Base-by-base conservation (phyloP, 176 grass and related monocot genomes). In the Pontederia crassipes region DNA sequence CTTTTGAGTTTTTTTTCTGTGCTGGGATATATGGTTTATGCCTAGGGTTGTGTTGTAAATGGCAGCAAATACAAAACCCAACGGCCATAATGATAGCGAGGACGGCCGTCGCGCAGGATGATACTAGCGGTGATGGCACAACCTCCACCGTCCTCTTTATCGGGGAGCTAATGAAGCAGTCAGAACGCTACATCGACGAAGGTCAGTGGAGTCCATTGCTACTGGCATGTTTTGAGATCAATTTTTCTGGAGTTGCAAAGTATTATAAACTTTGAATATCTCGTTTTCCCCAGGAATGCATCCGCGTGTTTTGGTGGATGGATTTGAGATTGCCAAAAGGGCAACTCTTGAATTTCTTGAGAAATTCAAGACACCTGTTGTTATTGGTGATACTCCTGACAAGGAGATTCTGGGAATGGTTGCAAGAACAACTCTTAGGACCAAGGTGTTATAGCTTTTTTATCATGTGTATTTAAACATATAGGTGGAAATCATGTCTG, bases 31-130 rank as follows among this genome's bases (percentile, higher is more conserved):
- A 17, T 8, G 35, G 4, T 49, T 40, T 54, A 3, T 61, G 28
- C 11, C 71, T 55, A 12, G 52, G 12, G 50, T 13, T 75, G 69
- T 57, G 57, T 7, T n/a, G n/a, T 14, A 40, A 9, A 45, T 26
- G 52, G 45, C 73, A 89, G 90, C 93, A 98, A 90, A 98, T 98
- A 56, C 87, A 98, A 67, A 98, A 98, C 64, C 93, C 87, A n/a
- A 92, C 93, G 2, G 93, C 93, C 11, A 98, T 98, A 66, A 97
- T 97, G 92, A 97, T 97, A 54, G 92, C 92, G 2, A 85, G 92
- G 65, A 97, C 92, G 2, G 87, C 92, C 0, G 87, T 91, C 2
- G 92, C 92, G 45, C 87, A 88, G 59, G 93, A 97, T 45, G 93
- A 97, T 28, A 73, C 71, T 0, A 91, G 84, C 17, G 93, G 93